phyloP scores from a whole-genome alignment of 768 basidiomycete genomes.

The Tulasnella sp. region DNA sequence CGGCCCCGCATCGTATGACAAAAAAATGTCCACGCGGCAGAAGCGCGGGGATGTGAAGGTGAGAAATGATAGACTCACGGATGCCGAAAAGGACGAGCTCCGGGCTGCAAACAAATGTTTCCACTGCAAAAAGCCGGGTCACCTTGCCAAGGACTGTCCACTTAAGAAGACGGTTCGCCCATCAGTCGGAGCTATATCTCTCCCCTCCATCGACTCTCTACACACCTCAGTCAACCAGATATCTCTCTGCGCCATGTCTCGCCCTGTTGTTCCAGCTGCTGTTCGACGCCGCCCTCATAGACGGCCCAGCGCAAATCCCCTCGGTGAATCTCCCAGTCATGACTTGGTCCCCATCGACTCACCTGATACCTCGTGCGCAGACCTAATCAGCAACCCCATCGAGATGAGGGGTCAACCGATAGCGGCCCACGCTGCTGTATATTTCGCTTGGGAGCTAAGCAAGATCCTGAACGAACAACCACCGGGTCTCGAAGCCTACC shows the following conservation, averaged over 20 bases:
- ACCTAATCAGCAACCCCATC: no score
- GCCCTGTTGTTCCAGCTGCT: no score
- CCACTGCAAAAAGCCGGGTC: not conserved
- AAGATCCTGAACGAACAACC: no score
- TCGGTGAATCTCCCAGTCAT: no score
- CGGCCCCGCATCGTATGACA: not conserved
- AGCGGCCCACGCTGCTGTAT: no score
- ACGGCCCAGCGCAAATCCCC: no score
- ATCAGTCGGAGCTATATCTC: not conserved
- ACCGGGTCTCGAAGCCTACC: no score
- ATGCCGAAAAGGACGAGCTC: constrained; percentile 16
- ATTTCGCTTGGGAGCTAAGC: no score
- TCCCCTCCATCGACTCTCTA: not conserved
- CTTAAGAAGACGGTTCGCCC: not conserved
- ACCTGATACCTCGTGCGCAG: no score
- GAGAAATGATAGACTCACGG: not conserved
- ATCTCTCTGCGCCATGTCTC: not conserved
- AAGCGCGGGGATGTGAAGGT: not conserved
- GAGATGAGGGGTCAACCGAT: no score
- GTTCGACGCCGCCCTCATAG: no score
- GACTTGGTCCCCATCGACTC: no score
- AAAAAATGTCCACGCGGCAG: not conserved
- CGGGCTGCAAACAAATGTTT: constrained; percentile 29
- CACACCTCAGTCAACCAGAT: not conserved
- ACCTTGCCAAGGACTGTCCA: constrained; percentile 21